phyloP scores from a whole-genome alignment of 106 monocot genomes.

The Amphibolis antarctica region DNA sequence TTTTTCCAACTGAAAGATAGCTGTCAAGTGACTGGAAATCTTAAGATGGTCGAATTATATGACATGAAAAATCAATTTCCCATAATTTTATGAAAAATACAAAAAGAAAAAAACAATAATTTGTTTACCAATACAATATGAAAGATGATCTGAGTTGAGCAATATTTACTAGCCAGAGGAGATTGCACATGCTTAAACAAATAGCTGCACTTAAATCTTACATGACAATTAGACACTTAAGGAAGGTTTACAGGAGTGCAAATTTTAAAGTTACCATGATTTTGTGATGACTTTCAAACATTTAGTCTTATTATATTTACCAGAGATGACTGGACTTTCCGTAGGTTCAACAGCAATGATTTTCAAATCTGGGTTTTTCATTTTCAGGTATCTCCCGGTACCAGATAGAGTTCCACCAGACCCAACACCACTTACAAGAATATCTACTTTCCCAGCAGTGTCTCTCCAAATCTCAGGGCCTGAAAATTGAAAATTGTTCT shows the following conservation, averaged over 20 bases:
- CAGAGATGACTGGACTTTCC: conserved; percentile 78
- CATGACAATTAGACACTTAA: no score
- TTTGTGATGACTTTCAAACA: neutral
- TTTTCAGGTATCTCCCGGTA: conserved; percentile 57
- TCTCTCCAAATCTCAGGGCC: conserved; percentile 96
- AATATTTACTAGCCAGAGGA: neutral
- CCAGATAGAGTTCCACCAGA: conserved; percentile 77
- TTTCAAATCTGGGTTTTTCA: conserved; percentile 61
- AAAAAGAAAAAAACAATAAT: no score
- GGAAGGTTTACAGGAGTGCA: no score
- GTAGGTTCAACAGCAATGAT: conserved; percentile 74
- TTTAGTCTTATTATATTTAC: conserved; percentile 12
- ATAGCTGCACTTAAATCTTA: neutral
- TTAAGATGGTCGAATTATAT: no score
- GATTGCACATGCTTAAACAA: neutral
- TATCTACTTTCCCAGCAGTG: conserved; percentile 79
- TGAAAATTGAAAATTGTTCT: conserved; percentile 10
- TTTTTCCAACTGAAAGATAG: no score
- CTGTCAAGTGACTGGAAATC: no score
- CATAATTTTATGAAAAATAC: no score
- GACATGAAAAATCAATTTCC: no score
- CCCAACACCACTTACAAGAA: conserved; percentile 59
- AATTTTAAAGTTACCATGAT: no score
- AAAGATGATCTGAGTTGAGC: no score
- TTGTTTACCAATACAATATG: no score